Evolutionary conservation across 2,329 filamentous ascomycete species (phyloP).

Genomic region (Penicillium sp.): DNA sequence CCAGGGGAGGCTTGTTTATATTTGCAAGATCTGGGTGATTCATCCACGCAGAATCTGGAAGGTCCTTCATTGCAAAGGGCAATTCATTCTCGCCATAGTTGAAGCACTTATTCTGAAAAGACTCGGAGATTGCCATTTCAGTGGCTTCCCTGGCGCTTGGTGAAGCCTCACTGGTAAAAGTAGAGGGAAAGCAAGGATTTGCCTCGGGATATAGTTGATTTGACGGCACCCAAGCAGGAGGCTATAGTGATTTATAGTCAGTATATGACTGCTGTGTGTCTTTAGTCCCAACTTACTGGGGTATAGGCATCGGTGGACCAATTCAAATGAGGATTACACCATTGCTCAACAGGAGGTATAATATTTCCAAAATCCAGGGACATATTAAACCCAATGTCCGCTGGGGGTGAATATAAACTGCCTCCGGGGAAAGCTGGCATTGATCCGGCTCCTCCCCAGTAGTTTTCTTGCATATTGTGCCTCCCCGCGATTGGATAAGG

Average conservation of each 20-base stretch:
- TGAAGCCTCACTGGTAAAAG: background rate
- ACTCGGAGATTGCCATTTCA: background rate
- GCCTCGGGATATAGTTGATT: background rate
- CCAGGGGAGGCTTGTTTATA: background rate
- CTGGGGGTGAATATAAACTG: background rate
- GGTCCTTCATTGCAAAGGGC: background rate
- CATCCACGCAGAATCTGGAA: background rate
- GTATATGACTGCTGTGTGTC: background rate
- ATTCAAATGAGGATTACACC: background rate
- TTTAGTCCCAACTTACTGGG: background rate
- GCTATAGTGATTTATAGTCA: background rate
- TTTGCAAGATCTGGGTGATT: background rate
- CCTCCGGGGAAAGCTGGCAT: background rate
- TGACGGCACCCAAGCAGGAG: background rate
- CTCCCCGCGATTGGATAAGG: background rate
- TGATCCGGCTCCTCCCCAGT: constrained; percentile 1
- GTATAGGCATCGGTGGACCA: background rate
- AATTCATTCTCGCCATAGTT: background rate
- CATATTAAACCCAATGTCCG: background rate
- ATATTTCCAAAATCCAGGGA: background rate
- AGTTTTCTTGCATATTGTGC: background rate
- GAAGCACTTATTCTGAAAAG: background rate
- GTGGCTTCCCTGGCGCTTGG: background rate
- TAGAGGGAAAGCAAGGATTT: background rate
- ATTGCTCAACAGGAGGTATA: background rate